Evolutionary conservation across 305 asterid genomes (phyloP).

Genomic region (Fraxinus ornus): DNA sequence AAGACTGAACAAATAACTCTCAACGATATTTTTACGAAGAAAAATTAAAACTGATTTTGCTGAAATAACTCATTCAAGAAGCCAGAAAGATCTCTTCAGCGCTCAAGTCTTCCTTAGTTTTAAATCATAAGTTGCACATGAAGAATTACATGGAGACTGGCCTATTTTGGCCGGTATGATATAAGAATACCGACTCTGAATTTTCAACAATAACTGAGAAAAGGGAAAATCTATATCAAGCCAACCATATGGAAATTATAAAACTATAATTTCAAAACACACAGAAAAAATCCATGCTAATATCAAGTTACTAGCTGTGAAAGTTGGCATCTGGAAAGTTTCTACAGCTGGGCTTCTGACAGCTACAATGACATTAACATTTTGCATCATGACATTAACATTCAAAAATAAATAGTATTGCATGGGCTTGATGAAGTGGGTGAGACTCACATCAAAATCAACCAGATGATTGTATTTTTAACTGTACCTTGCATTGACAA

Average conservation of each 20-base stretch:
- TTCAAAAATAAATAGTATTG: not conserved
- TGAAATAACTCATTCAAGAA: not conserved
- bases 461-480: not conserved
- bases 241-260: constrained; percentile 1
- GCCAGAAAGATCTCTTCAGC: not conserved
- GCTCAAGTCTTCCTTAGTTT: not conserved
- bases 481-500: constrained; percentile 69
- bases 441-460: constrained; percentile 11
- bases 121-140: constrained; percentile 14
- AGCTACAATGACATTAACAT: constrained; percentile 11
- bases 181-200: not conserved
- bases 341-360: constrained; percentile 1
- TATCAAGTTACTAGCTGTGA: not conserved
- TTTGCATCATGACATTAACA: not conserved
- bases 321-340: not conserved
- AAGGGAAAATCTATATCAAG: not conserved
- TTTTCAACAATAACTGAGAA: constrained; percentile 9
- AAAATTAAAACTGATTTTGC: not conserved
- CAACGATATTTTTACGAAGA: not conserved
- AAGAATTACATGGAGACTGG: constrained; percentile 6
- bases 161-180: constrained; percentile 9
- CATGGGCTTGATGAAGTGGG: not conserved
- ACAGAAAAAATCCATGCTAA: constrained; percentile 4
- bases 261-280: constrained; percentile 4
- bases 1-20: not conserved